These are phyloP conservation scores for Trichoderma lentiforme DNA, from an alignment of 2,329 filamentous ascomycete genomes.

Conservation along the genomic window DNA sequence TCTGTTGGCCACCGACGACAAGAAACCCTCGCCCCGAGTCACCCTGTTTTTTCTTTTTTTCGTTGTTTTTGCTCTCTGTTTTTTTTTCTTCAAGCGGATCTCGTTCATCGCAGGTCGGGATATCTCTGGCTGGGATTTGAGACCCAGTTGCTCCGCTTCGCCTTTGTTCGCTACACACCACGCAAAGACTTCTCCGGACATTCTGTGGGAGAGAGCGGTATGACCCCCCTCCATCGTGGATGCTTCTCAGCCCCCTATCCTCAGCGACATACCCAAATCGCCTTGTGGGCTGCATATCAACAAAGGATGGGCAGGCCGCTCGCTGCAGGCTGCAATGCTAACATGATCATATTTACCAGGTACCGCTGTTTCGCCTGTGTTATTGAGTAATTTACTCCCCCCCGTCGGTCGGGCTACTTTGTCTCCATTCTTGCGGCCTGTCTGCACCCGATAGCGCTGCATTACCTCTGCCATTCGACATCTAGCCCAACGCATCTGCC, in stretches of 20 bases:
- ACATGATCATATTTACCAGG: slow-evolving; percentile 7
- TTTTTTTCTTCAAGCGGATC: slow-evolving; percentile 2
- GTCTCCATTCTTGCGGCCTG: slow-evolving; percentile 8
- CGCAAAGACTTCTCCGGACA: background rate
- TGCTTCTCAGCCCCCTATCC: slow-evolving; percentile 6
- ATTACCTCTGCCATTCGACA: slow-evolving; percentile 9
- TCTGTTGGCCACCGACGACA: slow-evolving; percentile 11
- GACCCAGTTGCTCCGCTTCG: slow-evolving; percentile 16
- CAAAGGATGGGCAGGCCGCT: background rate
- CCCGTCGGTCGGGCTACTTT: slow-evolving; percentile 1
- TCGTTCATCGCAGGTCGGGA: background rate
- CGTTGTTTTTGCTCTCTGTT: background rate
- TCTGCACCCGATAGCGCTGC: slow-evolving; percentile 8
- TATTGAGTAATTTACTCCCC: slow-evolving; percentile 14
- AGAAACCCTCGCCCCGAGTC: background rate
- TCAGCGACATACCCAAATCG: slow-evolving; percentile 3
- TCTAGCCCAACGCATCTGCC: slow-evolving; percentile 15
- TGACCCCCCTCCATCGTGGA: background rate
- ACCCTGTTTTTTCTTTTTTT: background rate
- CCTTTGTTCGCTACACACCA: slow-evolving; percentile 8
- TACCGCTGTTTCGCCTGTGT: slow-evolving; percentile 20
- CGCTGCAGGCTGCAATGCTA: background rate
- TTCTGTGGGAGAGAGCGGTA: slow-evolving; percentile 13
- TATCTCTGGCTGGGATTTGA: slow-evolving; percentile 12
- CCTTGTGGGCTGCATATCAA: background rate